Evolutionary conservation across 257 asterid genomes (phyloP).

Genomic region (Rehmannia glutinosa): DNA sequence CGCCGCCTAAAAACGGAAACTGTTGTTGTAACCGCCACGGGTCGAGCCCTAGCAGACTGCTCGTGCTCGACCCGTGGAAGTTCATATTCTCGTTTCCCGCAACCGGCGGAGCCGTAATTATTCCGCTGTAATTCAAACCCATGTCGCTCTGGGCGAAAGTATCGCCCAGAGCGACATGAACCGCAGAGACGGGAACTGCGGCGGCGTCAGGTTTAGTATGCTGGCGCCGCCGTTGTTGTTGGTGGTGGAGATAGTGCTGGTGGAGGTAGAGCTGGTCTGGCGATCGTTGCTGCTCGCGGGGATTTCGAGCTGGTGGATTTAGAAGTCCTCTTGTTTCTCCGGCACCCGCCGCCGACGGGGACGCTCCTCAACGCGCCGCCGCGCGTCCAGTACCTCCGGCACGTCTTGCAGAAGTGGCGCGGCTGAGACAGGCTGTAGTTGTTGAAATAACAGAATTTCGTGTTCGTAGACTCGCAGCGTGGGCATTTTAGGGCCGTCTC

Average conservation of each 20-base stretch:
- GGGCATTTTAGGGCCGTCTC: constrained; percentile 86
- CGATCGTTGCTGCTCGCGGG: constrained; percentile 43
- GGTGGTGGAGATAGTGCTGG: constrained; percentile 37
- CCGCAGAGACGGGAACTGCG: constrained; percentile 49
- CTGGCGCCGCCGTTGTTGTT: constrained; percentile 17
- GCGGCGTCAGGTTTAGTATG: constrained; percentile 37
- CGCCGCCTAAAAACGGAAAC: constrained; percentile 59
- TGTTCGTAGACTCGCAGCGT: constrained; percentile 79
- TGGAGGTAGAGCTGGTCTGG: constrained; percentile 41
- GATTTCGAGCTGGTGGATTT: constrained; percentile 49
- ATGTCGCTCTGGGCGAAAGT: constrained; percentile 32
- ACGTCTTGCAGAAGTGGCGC: constrained; percentile 91
- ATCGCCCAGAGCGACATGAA: constrained; percentile 50
- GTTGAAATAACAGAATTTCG: constrained; percentile 91
- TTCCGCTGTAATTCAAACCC: constrained; percentile 39
- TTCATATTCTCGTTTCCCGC: constrained; percentile 33
- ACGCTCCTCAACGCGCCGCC: constrained; percentile 84
- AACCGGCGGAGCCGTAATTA: constrained; percentile 31
- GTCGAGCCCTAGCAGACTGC: constrained; percentile 40
- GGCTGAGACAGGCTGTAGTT: constrained; percentile 90
- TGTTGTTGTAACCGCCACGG: constrained; percentile 68
- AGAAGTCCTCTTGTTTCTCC: constrained; percentile 56
- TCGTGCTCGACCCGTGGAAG: constrained; percentile 26
- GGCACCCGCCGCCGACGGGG: constrained; percentile 85
- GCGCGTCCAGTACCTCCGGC: constrained; percentile 84